phyloP scores from a whole-genome alignment of 1,284 basidiomycete genomes.

The Ceratobasidium sp. region DNA sequence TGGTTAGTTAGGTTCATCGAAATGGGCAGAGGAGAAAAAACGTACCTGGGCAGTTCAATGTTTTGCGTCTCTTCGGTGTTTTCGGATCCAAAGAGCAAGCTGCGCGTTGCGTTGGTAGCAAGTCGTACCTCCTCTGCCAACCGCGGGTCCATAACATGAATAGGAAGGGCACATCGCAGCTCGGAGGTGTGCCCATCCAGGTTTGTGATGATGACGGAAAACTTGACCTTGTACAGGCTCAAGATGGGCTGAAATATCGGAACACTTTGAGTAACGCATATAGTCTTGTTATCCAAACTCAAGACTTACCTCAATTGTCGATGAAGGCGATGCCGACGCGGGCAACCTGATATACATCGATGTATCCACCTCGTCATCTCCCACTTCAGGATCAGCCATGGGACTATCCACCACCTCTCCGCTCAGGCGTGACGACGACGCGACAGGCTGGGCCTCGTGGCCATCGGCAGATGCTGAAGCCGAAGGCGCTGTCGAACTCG shows the following conservation, averaged over 20 bases:
- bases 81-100: constrained; percentile 69
- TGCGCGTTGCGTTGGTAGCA: constrained; percentile 78
- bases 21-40: neutral
- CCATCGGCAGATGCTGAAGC: constrained; percentile 29
- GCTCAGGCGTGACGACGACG: constrained; percentile 33
- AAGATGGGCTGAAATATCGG: constrained; percentile 47
- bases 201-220: constrained; percentile 79
- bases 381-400: constrained; percentile 52
- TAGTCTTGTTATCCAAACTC: neutral
- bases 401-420: constrained; percentile 38
- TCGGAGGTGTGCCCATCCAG: constrained; percentile 91
- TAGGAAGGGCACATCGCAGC: constrained; percentile 89
- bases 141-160: constrained; percentile 81
- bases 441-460: constrained; percentile 25
- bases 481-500: constrained; percentile 7
- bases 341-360: constrained; percentile 61
- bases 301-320: constrained; percentile 54
- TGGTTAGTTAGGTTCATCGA: neutral
- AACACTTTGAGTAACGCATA: constrained; percentile 10
- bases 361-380: constrained; percentile 63
- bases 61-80: constrained; percentile 66
- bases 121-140: constrained; percentile 81
- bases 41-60: constrained; percentile 85
- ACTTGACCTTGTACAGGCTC: constrained; percentile 52
- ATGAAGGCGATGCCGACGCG: constrained; percentile 71